Evolutionary conservation across 139 green algal genomes (phyloP).

Genomic region (Nannochloris sp.): DNA sequence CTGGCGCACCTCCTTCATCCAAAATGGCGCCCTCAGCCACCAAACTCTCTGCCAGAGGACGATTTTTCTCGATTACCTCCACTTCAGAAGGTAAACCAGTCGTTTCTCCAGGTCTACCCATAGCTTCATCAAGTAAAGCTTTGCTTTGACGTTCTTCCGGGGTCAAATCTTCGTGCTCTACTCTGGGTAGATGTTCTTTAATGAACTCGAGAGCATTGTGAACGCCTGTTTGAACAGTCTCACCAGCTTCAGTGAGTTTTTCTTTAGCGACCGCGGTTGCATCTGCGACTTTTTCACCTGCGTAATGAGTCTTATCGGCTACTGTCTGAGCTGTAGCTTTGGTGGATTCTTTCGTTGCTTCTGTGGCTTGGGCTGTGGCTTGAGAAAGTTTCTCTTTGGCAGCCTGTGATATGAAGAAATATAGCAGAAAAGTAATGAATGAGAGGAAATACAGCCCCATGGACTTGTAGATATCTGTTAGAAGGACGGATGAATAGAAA

Average conservation of each 20-base stretch:
- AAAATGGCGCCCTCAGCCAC: background rate
- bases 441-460: no score
- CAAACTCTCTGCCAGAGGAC: background rate
- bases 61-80: background rate
- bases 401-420: background rate
- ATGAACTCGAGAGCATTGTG: background rate
- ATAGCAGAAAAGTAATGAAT: background rate
- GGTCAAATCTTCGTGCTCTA: background rate
- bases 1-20: background rate
- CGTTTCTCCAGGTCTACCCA: background rate
- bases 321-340: background rate
- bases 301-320: background rate
- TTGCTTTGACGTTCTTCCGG: background rate
- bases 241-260: background rate
- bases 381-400: background rate
- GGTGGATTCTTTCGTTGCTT: background rate
- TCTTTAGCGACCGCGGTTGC: background rate
- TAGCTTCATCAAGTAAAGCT: background rate
- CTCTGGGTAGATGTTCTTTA: background rate
- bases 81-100: background rate
- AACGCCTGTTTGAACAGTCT: background rate
- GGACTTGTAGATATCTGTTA: no score
- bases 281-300: background rate
- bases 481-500: no score
- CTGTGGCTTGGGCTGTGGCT: no score